A percentile compares a stretch with the other conserved stretches of the same genome.
Conservation (phyloP, 2,329 filamentous ascomycete genomes). For the Fusarium concolor region DNA sequence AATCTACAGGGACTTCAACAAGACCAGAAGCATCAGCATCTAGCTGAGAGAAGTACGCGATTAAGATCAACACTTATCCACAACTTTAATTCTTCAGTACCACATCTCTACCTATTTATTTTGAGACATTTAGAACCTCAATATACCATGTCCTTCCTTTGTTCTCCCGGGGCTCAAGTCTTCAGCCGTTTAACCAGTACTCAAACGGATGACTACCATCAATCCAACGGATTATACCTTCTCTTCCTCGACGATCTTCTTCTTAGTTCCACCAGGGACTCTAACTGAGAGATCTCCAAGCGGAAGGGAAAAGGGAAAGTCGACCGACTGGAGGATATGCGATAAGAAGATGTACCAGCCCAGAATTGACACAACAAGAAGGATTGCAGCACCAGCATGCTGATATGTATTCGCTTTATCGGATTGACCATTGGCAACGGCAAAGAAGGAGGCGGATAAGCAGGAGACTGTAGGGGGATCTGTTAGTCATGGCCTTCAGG, state of each 20-base stretch:
- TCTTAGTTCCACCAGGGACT: neutral
- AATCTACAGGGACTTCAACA: too few species aligned
- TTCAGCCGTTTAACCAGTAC: too few species aligned
- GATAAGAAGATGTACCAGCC: constrained; percentile 2
- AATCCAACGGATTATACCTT: neutral
- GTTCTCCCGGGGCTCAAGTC: too few species aligned
- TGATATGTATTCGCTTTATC: neutral
- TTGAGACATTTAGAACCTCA: too few species aligned
- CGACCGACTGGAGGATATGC: neutral
- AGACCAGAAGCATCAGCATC: too few species aligned
- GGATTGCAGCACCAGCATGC: neutral
- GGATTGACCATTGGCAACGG: neutral
- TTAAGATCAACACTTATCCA: too few species aligned
- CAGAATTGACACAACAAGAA: neutral
- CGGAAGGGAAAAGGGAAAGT: neutral
- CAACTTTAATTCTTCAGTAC: too few species aligned
- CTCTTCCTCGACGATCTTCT: neutral
- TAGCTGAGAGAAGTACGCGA: too few species aligned
- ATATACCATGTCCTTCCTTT: too few species aligned
- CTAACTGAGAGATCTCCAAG: neutral
- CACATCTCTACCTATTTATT: too few species aligned
- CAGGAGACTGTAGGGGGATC: neutral
- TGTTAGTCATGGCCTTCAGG: neutral
- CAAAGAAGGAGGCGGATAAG: neutral
- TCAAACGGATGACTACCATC: too few species aligned